Evolutionary conservation across 176 grass and related monocot species (phyloP), one percentile per base, ranked within the genome.

Genomic region (Carex cristatella): DNA sequence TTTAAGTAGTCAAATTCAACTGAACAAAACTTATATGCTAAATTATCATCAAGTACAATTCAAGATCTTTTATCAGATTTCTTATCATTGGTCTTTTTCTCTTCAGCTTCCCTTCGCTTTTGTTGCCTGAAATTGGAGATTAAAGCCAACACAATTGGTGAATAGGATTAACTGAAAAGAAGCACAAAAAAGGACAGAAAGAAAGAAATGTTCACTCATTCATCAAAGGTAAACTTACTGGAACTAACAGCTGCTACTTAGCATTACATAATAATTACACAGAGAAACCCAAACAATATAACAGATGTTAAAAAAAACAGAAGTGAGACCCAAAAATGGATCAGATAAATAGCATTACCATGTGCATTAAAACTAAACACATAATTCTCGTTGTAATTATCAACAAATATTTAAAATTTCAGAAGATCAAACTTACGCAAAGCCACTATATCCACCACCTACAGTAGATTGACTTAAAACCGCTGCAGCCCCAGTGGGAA

Each of bases 371-470:
- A 35, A 15, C 14, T 58, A 4, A 57, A 77, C 19, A 31, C 12
- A 15, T 3, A 1, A 74, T 16, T 1, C 19, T 28, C 53, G 44
- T 23, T 53, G 12, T 7, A 77, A 56, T 56, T 33, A 77, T 19
- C 11, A 77, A 55, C 27, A 51, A 10, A 53, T 75, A 48, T 49
- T 53, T 46, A 74, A 51, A 10, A 51, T 74, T 51, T 51, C 16
- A 48, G 10, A 11, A 75, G 2, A 27, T 55, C 23, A 56, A 65
- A 88, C 97, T 94, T 87, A 99, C 97, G 88, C 93, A 86, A 99
- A 99, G 72, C 91, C 97, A 64, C 93, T 92, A 76, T 96, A 99
- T 85, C 97, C 93, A 88, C 90, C 86, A 86, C 90, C 92, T 85
- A 85, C 89, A 90, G 92, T 91, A 81, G 87, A 90, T 88, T 93